Evolutionary conservation across 768 basidiomycete genomes (phyloP).

Genomic region (Xerocomellus chrysenteron): DNA sequence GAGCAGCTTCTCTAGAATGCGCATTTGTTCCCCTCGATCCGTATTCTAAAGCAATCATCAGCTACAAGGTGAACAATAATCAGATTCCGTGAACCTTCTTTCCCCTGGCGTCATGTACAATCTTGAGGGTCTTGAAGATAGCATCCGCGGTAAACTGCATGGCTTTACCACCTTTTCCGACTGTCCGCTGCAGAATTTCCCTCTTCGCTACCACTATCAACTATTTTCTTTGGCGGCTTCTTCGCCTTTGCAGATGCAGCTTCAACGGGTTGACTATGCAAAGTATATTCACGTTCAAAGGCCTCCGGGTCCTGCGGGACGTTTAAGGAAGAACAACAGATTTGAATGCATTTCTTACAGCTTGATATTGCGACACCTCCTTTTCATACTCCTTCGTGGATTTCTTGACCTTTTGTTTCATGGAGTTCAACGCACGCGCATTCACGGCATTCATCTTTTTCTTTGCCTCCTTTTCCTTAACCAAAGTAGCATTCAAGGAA

Average conservation of each 20-base stretch:
- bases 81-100: constrained; percentile 75
- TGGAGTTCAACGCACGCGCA: constrained; percentile 91
- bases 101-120: constrained; percentile 91
- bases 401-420: constrained; percentile 98
- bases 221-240: constrained; percentile 36
- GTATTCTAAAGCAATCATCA: constrained; percentile 66
- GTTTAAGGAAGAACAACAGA: neutral
- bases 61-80: constrained; percentile 6
- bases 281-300: constrained; percentile 75
- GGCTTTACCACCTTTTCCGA: constrained; percentile 86
- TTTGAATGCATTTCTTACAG: constrained; percentile 44
- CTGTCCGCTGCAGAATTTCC: constrained; percentile 49
- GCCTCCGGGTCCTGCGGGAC: constrained; percentile 75
- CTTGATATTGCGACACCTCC: constrained; percentile 75
- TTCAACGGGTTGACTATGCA: constrained; percentile 48
- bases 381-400: constrained; percentile 83
- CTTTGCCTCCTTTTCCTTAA: constrained; percentile 86
- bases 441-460: constrained; percentile 97
- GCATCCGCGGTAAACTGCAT: constrained; percentile 80
- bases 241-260: constrained; percentile 36
- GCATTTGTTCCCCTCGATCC: constrained; percentile 92
- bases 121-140: constrained; percentile 90
- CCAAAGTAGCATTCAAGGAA: constrained; percentile 66
- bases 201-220: constrained; percentile 42
- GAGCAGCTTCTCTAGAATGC: constrained; percentile 82